phyloP scores from a whole-genome alignment of 257 asterid species.

The Solanum rostratum region DNA sequence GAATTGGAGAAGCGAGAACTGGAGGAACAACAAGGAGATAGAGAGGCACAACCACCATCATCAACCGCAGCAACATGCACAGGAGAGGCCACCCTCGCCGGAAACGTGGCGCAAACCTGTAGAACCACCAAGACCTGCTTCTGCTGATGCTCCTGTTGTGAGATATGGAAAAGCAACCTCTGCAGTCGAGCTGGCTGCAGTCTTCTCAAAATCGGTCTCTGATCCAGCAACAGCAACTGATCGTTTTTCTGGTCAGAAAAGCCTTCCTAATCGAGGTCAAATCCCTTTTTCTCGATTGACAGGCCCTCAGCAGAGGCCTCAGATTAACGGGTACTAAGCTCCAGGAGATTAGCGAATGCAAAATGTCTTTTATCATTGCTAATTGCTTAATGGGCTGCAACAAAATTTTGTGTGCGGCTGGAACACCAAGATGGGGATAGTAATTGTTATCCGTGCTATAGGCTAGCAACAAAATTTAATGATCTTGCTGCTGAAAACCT shows the following conservation, averaged over 20 bases:
- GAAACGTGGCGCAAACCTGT: slow-evolving; percentile 89
- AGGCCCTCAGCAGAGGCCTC: slow-evolving; percentile 74
- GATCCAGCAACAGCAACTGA: slow-evolving; percentile 36
- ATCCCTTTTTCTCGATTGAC: slow-evolving; percentile 70
- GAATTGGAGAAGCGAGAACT: slow-evolving; percentile 49
- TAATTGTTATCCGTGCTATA: not conserved
- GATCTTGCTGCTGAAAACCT: not conserved
- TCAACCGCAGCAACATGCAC: slow-evolving; percentile 28
- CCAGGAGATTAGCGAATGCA: not conserved
- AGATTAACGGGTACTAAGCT: slow-evolving; percentile 77
- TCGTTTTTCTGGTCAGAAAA: slow-evolving; percentile 41
- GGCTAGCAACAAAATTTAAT: not conserved
- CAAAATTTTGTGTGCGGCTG: not conserved
- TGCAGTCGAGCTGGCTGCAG: slow-evolving; percentile 91
- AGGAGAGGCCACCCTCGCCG: slow-evolving; percentile 76
- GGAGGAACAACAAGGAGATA: slow-evolving; percentile 42
- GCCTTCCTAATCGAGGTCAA: slow-evolving; percentile 47
- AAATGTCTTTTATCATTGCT: not conserved
- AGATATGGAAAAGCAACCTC: slow-evolving; percentile 76
- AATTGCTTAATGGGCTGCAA: not conserved
- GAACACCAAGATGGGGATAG: not conserved
- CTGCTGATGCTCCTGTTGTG: slow-evolving; percentile 25
- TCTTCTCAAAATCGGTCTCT: slow-evolving; percentile 66
- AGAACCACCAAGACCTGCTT: slow-evolving; percentile 31
- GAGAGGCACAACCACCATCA: slow-evolving; percentile 44